phyloP scores from a whole-genome alignment of 176 grass and related monocot species.

The Triticum timopheevii region DNA sequence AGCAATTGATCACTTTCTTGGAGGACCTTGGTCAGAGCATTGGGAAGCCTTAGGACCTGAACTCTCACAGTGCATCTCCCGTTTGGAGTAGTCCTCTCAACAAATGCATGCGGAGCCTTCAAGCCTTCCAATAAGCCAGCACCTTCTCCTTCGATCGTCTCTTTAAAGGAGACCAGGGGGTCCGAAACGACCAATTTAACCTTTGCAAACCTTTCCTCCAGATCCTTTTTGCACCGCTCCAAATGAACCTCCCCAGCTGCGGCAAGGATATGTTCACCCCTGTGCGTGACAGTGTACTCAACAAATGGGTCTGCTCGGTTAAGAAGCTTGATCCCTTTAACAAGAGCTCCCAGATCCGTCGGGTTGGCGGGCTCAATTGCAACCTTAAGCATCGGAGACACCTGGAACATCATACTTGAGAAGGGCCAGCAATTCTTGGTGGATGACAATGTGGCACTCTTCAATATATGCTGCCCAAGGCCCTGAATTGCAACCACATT shows the following conservation, averaged over 20 bases:
- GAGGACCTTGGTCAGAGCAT: constrained; percentile 68
- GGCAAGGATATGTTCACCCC: constrained; percentile 85
- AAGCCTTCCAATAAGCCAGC: constrained; percentile 43
- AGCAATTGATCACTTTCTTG: constrained; percentile 81
- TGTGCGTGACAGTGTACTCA: constrained; percentile 74
- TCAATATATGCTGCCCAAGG: constrained; percentile 76
- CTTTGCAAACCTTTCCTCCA: constrained; percentile 93
- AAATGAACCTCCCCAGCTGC: constrained; percentile 96
- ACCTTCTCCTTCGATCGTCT: constrained; percentile 82
- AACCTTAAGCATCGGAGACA: constrained; percentile 88
- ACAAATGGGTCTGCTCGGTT: constrained; percentile 91
- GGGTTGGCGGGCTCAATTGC: constrained; percentile 77
- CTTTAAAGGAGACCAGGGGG: constrained; percentile 91
- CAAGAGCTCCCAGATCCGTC: constrained; percentile 59
- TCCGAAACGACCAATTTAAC: constrained; percentile 74
- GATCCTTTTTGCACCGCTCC: constrained; percentile 91
- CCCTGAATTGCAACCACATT: constrained; percentile 92
- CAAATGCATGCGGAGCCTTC: constrained; percentile 39
- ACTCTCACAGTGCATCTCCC: constrained; percentile 74
- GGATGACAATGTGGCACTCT: constrained; percentile 83
- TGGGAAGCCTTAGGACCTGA: constrained; percentile 77
- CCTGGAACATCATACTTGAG: constrained; percentile 90
- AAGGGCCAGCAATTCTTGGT: constrained; percentile 25
- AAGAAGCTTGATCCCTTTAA: constrained; percentile 76
- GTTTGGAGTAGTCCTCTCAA: constrained; percentile 86